Base-by-base conservation (phyloP, 2,329 filamentous ascomycete genomes). In the Phyllosticta citriasiana region DNA sequence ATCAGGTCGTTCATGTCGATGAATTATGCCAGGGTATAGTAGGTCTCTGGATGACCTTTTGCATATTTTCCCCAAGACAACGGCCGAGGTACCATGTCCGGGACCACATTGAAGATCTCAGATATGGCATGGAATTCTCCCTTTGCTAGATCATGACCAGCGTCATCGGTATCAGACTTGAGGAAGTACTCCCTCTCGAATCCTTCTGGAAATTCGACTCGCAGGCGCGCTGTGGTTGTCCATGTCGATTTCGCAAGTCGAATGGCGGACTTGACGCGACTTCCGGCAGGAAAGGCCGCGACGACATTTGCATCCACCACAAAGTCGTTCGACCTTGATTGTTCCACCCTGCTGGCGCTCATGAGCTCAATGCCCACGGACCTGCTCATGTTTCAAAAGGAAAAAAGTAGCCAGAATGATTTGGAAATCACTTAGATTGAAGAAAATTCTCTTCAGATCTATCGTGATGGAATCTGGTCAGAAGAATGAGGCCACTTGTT, bases 51-150 rank as follows among this genome's bases (percentile, higher is more conserved):
- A 9, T 54, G 9, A 4, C 25, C 53, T 27, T 0, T 54, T 30
- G 26, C n/a, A 40, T 53, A 59, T 10, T 55, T 52, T 1, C 57
- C 57, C 52, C 57, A 55, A 14, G 57, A 59, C n/a, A 19, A 50
- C 9, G 51, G 51, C n/a, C 25, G 35, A 6, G 57, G 57, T 0
- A 47, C 51, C 50, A 59, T 53, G 4, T 55, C 57, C 3, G 57
- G 51, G 9, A 51, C 57, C 10, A 50, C 51, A 5, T 3, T 19
- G 33, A 30, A 30, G 19, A 59, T 26, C 19, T 26, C 51, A 12
- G 51, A 59, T 51, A 59, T 59, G 30, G 57, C 57, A 22, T 59
- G 27, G 57, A 55, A 54, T 47, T 59, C 57, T 5, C 57, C 57
- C 19, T 55, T 27, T 19, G 53, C 53, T n/a, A 59, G 52, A 3